Conservation (phyloP, 768 basidiomycete species). For the Xanthoconium stramineum region DNA sequence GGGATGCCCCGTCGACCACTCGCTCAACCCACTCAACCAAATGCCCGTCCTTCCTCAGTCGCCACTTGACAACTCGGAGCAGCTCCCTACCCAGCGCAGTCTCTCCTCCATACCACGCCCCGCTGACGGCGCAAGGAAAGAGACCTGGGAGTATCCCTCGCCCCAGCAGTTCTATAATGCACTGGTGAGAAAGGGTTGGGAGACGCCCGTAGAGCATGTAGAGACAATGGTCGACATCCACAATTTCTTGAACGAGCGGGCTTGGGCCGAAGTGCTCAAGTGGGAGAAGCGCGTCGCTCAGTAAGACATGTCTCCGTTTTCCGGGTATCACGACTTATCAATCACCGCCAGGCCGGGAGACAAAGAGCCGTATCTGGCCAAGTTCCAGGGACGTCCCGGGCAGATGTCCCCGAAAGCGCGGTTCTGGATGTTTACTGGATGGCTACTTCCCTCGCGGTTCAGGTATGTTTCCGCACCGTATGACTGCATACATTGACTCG, state of each 20-base stretch:
- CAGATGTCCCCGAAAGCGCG: slow-evolving; percentile 94
- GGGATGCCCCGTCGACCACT: slow-evolving; percentile 65
- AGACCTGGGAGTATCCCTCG: slow-evolving; percentile 91
- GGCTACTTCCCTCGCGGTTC: slow-evolving; percentile 86
- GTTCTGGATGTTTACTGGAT: slow-evolving; percentile 81
- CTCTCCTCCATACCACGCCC: slow-evolving; percentile 85
- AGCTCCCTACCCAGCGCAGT: slow-evolving; percentile 71
- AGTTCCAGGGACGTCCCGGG: slow-evolving; percentile 88
- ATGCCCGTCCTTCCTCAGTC: slow-evolving; percentile 83
- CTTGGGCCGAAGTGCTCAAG: slow-evolving; percentile 90
- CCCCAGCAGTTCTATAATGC: slow-evolving; percentile 99
- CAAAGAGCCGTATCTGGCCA: slow-evolving; percentile 69
- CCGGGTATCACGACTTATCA: neutral
- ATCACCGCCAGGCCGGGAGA: slow-evolving; percentile 41
- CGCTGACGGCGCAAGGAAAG: slow-evolving; percentile 17
- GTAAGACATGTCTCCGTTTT: slow-evolving; percentile 11
- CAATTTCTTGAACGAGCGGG: slow-evolving; percentile 95
- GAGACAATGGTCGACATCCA: slow-evolving; percentile 98
- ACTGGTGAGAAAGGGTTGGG: slow-evolving; percentile 93
- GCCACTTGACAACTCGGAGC: slow-evolving; percentile 49
- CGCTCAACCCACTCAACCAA: slow-evolving; percentile 74
- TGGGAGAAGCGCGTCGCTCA: slow-evolving; percentile 73
- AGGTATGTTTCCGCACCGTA: slow-evolving; percentile 51
- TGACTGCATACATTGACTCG: neutral
- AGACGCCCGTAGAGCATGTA: slow-evolving; percentile 93